phyloP scores from a whole-genome alignment of 73 alveolate species.

The Paramecium primaurelia region DNA sequence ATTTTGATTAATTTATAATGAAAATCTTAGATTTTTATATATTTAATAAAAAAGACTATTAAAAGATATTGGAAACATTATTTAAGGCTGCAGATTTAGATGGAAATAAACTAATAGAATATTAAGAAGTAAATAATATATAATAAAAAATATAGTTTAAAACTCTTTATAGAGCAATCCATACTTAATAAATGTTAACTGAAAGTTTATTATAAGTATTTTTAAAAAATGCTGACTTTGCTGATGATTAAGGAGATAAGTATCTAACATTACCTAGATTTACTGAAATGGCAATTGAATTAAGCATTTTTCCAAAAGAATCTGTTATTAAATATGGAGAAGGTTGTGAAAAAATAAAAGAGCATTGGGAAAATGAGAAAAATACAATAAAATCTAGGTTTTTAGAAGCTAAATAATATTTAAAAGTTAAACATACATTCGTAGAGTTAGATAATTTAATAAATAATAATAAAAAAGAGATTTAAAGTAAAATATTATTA shows the following conservation, averaged over 20 bases:
- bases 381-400: background rate
- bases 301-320: background rate
- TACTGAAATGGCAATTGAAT: conserved; percentile 3
- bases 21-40: background rate
- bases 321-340: conserved; percentile 13
- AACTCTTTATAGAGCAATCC: conserved; percentile 24
- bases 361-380: background rate
- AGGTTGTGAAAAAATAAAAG: background rate
- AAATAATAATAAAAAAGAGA: background rate
- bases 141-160: background rate
- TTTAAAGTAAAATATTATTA: background rate
- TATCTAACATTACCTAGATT: background rate
- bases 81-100: conserved; percentile 45
- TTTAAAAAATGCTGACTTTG: background rate
- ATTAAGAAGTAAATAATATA: background rate
- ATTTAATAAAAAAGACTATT: background rate
- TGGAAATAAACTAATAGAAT: conserved; percentile 38
- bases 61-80: background rate
- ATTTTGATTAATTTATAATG: background rate
- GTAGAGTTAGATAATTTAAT: background rate
- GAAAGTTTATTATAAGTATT: background rate
- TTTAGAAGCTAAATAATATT: background rate
- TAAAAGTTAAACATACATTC: conserved; percentile 18
- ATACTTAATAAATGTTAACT: background rate
- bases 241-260: conserved; percentile 28